A percentile compares a stretch with the other conserved stretches of the same genome.
Conservation (phyloP, 2,329 filamentous ascomycete species). For the Exserohilum turcica region DNA sequence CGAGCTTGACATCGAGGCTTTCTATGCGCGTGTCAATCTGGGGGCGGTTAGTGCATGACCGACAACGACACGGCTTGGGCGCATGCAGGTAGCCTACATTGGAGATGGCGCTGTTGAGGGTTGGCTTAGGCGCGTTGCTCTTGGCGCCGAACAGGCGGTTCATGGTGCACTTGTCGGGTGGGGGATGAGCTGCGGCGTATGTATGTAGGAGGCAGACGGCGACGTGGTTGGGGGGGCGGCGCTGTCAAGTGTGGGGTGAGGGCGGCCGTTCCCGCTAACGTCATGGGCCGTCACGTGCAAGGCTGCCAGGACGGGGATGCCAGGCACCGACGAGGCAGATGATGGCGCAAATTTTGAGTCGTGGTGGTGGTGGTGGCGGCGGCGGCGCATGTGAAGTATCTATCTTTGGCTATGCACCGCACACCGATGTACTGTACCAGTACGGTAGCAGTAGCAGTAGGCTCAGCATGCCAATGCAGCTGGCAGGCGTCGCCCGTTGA, state of each 20-base stretch:
- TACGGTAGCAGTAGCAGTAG: no score
- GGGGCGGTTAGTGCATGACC: constrained; percentile 24
- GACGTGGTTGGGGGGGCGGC: background rate
- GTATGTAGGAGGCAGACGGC: background rate
- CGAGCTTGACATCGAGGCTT: constrained; percentile 91
- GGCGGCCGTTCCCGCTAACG: constrained; percentile 14
- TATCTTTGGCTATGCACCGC: no score
- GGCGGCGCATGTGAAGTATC: no score
- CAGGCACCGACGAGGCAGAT: background rate
- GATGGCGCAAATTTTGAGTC: background rate
- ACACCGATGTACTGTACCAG: background rate
- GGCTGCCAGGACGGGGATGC: background rate
- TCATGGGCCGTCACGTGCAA: constrained; percentile 16
- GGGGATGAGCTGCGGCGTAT: no score
- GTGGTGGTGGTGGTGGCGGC: no score
- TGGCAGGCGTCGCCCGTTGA: no score
- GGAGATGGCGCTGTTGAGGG: constrained; percentile 78
- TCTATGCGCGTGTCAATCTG: constrained; percentile 81
- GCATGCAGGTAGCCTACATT: constrained; percentile 67
- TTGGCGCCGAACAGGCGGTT: constrained; percentile 95
- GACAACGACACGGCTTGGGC: constrained; percentile 1
- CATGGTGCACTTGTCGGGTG: no score
- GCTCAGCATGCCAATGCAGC: no score
- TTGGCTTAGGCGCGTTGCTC: constrained; percentile 85
- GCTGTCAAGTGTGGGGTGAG: constrained; percentile 14